Conservation (phyloP, 2,329 filamentous ascomycete species). For the Fusarium pilosicola region DNA sequence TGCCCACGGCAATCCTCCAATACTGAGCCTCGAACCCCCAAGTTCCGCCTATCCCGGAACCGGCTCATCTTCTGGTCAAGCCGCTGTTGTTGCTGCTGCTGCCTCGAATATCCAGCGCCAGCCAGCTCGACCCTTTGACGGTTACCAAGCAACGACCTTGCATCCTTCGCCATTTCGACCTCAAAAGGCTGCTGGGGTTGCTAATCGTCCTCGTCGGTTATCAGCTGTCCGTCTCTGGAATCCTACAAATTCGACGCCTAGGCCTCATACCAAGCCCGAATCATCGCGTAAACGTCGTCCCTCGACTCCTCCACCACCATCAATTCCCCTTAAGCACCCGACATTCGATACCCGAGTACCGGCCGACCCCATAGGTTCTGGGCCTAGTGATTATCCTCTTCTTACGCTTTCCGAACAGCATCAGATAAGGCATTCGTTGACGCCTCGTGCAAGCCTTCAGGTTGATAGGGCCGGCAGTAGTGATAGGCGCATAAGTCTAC, state of each 20-base stretch:
- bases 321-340: conserved; percentile 61
- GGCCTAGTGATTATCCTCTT: conserved; percentile 61
- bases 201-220: conserved; percentile 52
- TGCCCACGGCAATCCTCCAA: conserved; percentile 42
- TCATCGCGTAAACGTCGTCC: conserved; percentile 55
- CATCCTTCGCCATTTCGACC: conserved; percentile 55
- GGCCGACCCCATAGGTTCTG: conserved; percentile 51
- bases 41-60: conserved; percentile 47
- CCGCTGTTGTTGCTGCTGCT: conserved; percentile 33
- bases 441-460: conserved; percentile 61
- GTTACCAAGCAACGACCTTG: conserved; percentile 30
- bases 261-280: conserved; percentile 45
- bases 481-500: conserved; percentile 63
- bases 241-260: conserved; percentile 68
- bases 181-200: conserved; percentile 46
- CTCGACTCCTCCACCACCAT: conserved; percentile 64
- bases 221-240: conserved; percentile 67
- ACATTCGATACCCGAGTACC: conserved; percentile 51
- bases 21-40: conserved; percentile 45
- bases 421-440: conserved; percentile 56
- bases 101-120: conserved; percentile 32
- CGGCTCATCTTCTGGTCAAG: conserved; percentile 25
- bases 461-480: conserved; percentile 58
- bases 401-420: conserved; percentile 62
- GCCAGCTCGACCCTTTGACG: conserved; percentile 15